These are phyloP conservation scores for Apostasia shenzhenica DNA, from an alignment of 106 monocot genomes.

Conservation along the genomic window DNA sequence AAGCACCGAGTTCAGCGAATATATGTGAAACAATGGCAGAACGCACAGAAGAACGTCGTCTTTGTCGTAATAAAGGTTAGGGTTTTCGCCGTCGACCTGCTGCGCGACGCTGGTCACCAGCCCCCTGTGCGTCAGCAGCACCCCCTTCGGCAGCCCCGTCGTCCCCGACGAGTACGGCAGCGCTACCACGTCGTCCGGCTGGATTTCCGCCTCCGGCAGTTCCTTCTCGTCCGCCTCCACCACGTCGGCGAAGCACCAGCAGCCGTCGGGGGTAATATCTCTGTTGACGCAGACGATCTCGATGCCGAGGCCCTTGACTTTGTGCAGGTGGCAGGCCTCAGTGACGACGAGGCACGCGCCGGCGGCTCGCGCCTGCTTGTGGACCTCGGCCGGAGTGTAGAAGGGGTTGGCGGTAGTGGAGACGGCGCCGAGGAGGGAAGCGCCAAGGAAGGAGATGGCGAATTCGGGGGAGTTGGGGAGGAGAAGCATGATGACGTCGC, in stretches of 20 bases:
- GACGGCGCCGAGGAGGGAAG: conserved; percentile 44
- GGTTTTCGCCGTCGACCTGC: conserved; percentile 68
- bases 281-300: conserved; percentile 15
- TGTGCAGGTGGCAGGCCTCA: conserved; percentile 29
- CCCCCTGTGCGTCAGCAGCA: conserved; percentile 55
- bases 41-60: conserved; percentile 62
- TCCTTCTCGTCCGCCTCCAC: conserved; percentile 18
- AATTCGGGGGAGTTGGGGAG: conserved; percentile 61
- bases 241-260: conserved; percentile 36
- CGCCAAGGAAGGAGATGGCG: conserved; percentile 59
- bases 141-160: conserved; percentile 71
- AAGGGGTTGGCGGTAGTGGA: conserved; percentile 77
- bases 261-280: conserved; percentile 23
- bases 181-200: conserved; percentile 54
- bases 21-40: conserved; percentile 65
- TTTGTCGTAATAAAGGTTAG: conserved; percentile 36
- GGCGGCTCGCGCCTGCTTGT: conserved; percentile 48
- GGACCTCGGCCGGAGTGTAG: conserved; percentile 52
- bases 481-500: conserved; percentile 48
- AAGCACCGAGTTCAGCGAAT: conserved; percentile 50
- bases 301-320: conserved; percentile 18
- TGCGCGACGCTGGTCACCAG: conserved; percentile 61
- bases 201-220: conserved; percentile 18
- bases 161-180: conserved; percentile 77
- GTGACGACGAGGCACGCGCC: conserved; percentile 37